These are phyloP conservation scores for Barbatosphaeria neglecta DNA, from an alignment of 495 filamentous ascomycete genomes.

Conservation along the genomic window DNA sequence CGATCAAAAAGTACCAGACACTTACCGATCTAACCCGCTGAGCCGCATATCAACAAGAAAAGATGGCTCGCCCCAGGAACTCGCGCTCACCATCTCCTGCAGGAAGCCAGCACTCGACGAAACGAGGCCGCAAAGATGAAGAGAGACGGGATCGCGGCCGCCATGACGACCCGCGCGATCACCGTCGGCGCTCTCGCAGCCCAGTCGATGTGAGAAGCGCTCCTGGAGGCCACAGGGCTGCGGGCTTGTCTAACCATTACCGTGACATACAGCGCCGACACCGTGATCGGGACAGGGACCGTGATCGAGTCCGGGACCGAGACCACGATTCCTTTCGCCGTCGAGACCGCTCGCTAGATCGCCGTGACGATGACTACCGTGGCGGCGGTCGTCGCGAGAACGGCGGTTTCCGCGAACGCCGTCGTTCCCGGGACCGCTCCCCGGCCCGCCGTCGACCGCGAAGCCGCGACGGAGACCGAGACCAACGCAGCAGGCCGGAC, in stretches of 20 bases:
- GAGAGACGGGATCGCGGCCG: slow-evolving; percentile 62
- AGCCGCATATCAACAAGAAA: slow-evolving; percentile 45
- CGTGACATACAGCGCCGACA: slow-evolving; percentile 40
- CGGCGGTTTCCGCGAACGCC: slow-evolving; percentile 19
- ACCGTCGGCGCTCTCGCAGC: slow-evolving; percentile 61
- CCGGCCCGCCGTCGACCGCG: slow-evolving; percentile 28
- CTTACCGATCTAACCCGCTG: slow-evolving; percentile 34
- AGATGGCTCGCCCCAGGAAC: slow-evolving; percentile 84
- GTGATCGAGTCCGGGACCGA: slow-evolving; percentile 43
- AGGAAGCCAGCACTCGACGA: slow-evolving; percentile 74
- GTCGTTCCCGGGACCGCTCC: slow-evolving; percentile 42
- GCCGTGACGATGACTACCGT: slow-evolving; percentile 60
- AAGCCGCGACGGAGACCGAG: slow-evolving; percentile 52
- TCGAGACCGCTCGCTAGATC: slow-evolving; percentile 64
- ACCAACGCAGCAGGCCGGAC: slow-evolving; percentile 66
- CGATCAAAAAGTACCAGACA: slow-evolving; percentile 48
- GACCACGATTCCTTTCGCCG: slow-evolving; percentile 52
- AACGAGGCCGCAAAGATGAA: slow-evolving; percentile 62
- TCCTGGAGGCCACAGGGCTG: not conserved
- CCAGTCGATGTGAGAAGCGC: slow-evolving; percentile 48
- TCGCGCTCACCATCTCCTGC: slow-evolving; percentile 92
- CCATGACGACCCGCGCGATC: slow-evolving; percentile 38
- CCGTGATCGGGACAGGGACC: slow-evolving; percentile 26
- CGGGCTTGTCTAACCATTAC: slow-evolving; percentile 18
- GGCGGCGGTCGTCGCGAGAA: slow-evolving; percentile 39